Evolutionary conservation across 2,329 filamentous ascomycete species (phyloP), one percentile per base, ranked within the genome.

Genomic region (Diaporthe vexans): DNA sequence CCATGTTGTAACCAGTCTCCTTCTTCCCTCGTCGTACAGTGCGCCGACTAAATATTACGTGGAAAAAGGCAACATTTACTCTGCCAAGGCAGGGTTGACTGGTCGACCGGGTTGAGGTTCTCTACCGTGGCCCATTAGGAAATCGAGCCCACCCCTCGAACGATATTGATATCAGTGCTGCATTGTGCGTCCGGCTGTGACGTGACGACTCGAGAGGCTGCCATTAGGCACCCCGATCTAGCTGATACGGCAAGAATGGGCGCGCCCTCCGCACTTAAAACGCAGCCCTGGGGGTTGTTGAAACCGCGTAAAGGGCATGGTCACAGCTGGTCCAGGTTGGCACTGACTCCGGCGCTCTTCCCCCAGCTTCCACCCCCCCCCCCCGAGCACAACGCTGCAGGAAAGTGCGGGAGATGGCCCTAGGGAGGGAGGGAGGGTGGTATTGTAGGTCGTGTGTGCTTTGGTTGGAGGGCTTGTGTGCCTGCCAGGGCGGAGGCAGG

Each of bases 401-500:
- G n/a, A 24, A 67, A 8, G 61, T 35, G 46, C 46, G 63, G 63
- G 63, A 68, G 48, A 54, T 54, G 33, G 15, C 48, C 48, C 63
- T 33, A 21, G 29, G 29, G 33, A 40, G 63, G 46, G 63, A 37
- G 33, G 33, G 33, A 40, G 43, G 33, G 61, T 51, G 29, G 46
- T 21, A 26, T 19, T 15, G 61, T 29, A 67, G 43, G 26, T 51
- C 35, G 21, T 48, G 11, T 54, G 10, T 40, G 63, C 63, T 52
- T 17, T 52, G 48, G 24, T 40, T 40, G 46, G 48, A 54, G 63
- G n/a, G 63, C 48, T 68, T 40, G 33, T 51, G 63, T 65, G 29
- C 48, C 48, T 68, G 48, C 63, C 63, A 54, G 46, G 63, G 48
- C 48, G 63, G 48, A 67, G 63, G 63, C 63, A 67, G 63, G 46